Percentiles rank a stretch among this genome's conserved stretches.
These are phyloP conservation scores for Selenicereus undatus DNA, from an alignment of 148 eudicot species.

Conservation along the genomic window DNA sequence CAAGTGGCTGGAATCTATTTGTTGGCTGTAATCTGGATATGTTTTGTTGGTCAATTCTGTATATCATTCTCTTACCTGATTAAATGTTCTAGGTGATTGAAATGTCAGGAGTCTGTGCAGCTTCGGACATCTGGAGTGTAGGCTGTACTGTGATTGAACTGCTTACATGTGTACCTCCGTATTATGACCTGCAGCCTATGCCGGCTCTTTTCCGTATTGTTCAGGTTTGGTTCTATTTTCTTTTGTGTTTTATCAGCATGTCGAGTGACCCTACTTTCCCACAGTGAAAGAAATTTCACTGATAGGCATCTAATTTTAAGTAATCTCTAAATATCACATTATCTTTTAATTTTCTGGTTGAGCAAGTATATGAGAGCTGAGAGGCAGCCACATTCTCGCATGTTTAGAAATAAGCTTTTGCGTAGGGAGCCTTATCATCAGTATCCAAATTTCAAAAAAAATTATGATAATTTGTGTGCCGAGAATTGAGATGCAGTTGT, in stretches of 20 bases:
- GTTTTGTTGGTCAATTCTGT: background rate
- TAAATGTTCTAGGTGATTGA: slow-evolving; percentile 72
- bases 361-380: background rate
- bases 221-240: slow-evolving; percentile 49
- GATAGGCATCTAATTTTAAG: background rate
- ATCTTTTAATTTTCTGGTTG: no score
- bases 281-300: background rate
- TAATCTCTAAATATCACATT: no score
- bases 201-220: slow-evolving; percentile 99
- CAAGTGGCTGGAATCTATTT: background rate
- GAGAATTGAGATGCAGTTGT: no score
- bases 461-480: no score
- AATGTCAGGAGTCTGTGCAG: slow-evolving; percentile 99
- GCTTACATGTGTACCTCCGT: slow-evolving; percentile 96
- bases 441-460: no score
- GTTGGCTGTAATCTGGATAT: background rate
- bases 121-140: slow-evolving; percentile 99
- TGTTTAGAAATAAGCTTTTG: no score
- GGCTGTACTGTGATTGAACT: slow-evolving; percentile 99
- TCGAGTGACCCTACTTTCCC: background rate
- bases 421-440: no score
- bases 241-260: slow-evolving; percentile 2
- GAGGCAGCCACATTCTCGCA: background rate
- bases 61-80: slow-evolving; percentile 6
- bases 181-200: slow-evolving; percentile 99